Base-by-base conservation (phyloP, 2,329 filamentous ascomycete genomes). In the Zalaria obscura region DNA sequence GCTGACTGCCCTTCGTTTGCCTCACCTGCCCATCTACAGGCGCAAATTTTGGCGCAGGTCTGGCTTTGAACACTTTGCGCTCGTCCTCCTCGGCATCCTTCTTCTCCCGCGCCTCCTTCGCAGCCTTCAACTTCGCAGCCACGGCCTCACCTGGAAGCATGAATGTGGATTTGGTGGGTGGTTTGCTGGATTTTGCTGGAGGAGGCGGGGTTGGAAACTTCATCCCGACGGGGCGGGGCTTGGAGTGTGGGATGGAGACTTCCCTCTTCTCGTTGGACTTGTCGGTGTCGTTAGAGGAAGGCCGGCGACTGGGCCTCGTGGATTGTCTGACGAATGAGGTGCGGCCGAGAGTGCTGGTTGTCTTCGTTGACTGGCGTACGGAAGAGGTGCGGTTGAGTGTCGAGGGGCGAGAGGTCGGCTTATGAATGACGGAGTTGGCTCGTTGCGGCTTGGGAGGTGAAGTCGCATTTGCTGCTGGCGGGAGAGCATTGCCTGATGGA, bases 61-160 rank as follows among this genome's bases (percentile, higher is more conserved):
- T 53, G 5, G 68, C 68, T 53, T 69, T 71, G 59, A 70, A 69
- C 1, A 51, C 47, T 1, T 58, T 62, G 48, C 59, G 60, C n/a
- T 56, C 53, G 50, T 47, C 55, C 41, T 54, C 39, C 5, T 27
- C 36, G 27, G 43, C 45, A 4, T 52, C 49, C 38, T 49, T 57
- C 49, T 58, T 63, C 52, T 55, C 49, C 25, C 47, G 47, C 10
- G 51, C 55, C 39, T 57, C 55, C 37, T 65, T 62, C 25, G 67
- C 61, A 5, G 66, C 68, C 50, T 67, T 72, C n/a, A 72, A 54
- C 47, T 68, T 72, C 4, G 68, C 68, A 3, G 70, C 68, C 4
- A 73, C 58, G 9, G 62, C 67, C 47, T 73, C 70, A 10, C 71
- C 71, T 1, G 71, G 70, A 0, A 75, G 60, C 37, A 66, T 59